phyloP scores from a whole-genome alignment of 805 yeast species.

The Yarrowia phangngaensis region DNA sequence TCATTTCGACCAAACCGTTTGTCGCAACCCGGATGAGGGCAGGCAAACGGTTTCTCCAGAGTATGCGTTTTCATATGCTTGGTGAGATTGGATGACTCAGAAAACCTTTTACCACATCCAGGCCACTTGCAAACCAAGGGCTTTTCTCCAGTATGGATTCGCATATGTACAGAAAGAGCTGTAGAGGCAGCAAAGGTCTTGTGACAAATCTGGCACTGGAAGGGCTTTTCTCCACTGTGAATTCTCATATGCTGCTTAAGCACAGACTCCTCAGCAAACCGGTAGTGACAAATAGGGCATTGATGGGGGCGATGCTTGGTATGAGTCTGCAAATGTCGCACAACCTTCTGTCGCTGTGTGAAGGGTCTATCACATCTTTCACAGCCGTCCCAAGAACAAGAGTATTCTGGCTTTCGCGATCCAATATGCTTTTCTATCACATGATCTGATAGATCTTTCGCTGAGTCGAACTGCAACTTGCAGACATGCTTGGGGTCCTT shows the following conservation, averaged over 20 bases:
- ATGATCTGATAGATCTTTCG: conserved; percentile 69
- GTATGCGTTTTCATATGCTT: conserved; percentile 80
- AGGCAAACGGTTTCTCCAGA: conserved; percentile 42
- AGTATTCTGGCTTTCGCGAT: conserved; percentile 63
- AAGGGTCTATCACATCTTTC: conserved; percentile 58
- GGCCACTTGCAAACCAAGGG: conserved; percentile 77
- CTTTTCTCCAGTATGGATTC: conserved; percentile 88
- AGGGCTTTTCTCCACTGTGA: conserved; percentile 91
- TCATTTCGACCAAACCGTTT: conserved; percentile 85
- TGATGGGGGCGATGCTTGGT: conserved; percentile 76
- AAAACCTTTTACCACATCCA: conserved; percentile 77
- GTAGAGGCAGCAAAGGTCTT: conserved; percentile 80
- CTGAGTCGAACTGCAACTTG: conserved; percentile 46
- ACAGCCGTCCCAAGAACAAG: conserved; percentile 79
- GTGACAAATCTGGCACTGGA: conserved; percentile 64
- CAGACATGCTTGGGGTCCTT: conserved; percentile 44
- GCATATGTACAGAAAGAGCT: conserved; percentile 72
- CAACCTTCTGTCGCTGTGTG: conserved; percentile 76
- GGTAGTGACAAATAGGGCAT: conserved; percentile 64
- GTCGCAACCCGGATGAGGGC: conserved; percentile 59
- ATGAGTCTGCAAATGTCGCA: conserved; percentile 84
- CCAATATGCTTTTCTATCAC: conserved; percentile 65
- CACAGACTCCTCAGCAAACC: conserved; percentile 74
- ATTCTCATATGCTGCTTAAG: conserved; percentile 75
- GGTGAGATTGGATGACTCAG: conserved; percentile 82